Evolutionary conservation across 202 grass and related monocot genomes (phyloP).

Genomic region (Schoenoplectus tabernaemontani): DNA sequence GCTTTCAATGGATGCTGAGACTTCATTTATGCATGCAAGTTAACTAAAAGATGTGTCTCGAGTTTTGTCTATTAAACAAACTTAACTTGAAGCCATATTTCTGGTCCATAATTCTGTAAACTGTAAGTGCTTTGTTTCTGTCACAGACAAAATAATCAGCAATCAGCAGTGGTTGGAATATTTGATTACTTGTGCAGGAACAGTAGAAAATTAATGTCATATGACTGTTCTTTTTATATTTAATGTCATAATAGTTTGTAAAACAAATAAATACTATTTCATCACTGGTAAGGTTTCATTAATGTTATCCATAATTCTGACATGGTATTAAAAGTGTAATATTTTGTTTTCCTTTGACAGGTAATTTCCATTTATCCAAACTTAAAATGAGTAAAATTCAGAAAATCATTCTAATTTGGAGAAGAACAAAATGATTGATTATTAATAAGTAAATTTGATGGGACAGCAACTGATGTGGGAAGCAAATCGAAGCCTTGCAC

Average conservation of each 20-base stretch:
- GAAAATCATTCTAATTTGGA: conserved; percentile 53
- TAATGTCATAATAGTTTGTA: not conserved
- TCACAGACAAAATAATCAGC: not conserved
- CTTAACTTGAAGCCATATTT: not conserved
- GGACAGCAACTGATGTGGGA: conserved; percentile 92
- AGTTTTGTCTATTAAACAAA: not conserved
- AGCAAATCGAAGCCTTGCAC: conserved; percentile 98
- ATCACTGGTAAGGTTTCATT: not conserved
- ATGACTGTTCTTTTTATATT: not conserved
- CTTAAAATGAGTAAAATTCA: conserved; percentile 34
- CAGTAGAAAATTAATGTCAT: not conserved
- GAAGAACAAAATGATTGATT: conserved; percentile 35
- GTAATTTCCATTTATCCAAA: conserved; percentile 24
- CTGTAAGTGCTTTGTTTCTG: not conserved
- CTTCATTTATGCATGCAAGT: not conserved
- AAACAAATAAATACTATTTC: not conserved
- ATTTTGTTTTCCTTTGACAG: conserved; percentile 23
- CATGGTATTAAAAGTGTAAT: conserved; percentile 12
- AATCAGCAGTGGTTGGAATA: not conserved
- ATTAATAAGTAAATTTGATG: conserved; percentile 66
- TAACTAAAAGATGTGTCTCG: not conserved
- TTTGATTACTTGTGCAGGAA: not conserved
- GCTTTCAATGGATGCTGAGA: not conserved
- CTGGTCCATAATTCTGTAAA: not conserved
- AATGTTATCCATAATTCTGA: conserved; percentile 11